A percentile compares a stretch with the other conserved stretches of the same genome.
phyloP scores from a whole-genome alignment of 2,329 filamentous ascomycete species.

The Colletotrichum lindemuthianum region DNA sequence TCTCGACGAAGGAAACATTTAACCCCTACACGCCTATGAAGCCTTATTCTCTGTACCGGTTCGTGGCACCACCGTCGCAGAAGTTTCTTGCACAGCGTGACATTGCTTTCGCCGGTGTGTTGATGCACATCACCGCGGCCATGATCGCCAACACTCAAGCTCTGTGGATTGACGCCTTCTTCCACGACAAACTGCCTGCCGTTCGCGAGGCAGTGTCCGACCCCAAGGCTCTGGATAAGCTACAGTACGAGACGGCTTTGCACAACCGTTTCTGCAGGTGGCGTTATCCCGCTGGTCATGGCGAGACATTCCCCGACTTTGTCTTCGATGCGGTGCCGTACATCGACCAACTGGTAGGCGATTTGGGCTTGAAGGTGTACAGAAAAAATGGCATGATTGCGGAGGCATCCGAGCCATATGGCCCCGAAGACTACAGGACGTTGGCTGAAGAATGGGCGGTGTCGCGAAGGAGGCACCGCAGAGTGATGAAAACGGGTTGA shows the following conservation, averaged over 20 bases:
- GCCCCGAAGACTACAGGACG: slow-evolving; percentile 65
- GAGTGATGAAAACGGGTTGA: too few relatives aligned
- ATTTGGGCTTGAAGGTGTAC: slow-evolving; percentile 69
- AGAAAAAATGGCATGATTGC: slow-evolving; percentile 63
- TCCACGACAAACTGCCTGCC: slow-evolving; percentile 54
- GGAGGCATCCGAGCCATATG: slow-evolving; percentile 67
- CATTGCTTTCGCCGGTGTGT: slow-evolving; percentile 46
- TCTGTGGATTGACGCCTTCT: slow-evolving; percentile 52
- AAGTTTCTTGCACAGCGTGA: slow-evolving; percentile 36
- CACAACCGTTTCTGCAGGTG: slow-evolving; percentile 75
- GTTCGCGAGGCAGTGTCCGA: slow-evolving; percentile 37
- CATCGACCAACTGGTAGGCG: slow-evolving; percentile 72
- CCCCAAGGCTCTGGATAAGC: slow-evolving; percentile 48
- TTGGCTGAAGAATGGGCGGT: slow-evolving; percentile 63
- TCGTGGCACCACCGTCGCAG: slow-evolving; percentile 41
- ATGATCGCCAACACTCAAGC: slow-evolving; percentile 50
- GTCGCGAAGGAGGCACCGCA: too few relatives aligned
- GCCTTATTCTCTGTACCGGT: slow-evolving; percentile 42
- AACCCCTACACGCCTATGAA: slow-evolving; percentile 32
- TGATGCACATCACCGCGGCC: slow-evolving; percentile 44
- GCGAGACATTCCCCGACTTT: slow-evolving; percentile 72
- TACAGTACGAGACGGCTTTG: slow-evolving; percentile 67
- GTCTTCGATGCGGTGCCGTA: slow-evolving; percentile 83
- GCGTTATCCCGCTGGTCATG: slow-evolving; percentile 74
- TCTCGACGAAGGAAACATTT: slow-evolving; percentile 30